Evolutionary conservation across 2,329 filamentous ascomycete species (phyloP).

Genomic region (Samsoniella hepiali): DNA sequence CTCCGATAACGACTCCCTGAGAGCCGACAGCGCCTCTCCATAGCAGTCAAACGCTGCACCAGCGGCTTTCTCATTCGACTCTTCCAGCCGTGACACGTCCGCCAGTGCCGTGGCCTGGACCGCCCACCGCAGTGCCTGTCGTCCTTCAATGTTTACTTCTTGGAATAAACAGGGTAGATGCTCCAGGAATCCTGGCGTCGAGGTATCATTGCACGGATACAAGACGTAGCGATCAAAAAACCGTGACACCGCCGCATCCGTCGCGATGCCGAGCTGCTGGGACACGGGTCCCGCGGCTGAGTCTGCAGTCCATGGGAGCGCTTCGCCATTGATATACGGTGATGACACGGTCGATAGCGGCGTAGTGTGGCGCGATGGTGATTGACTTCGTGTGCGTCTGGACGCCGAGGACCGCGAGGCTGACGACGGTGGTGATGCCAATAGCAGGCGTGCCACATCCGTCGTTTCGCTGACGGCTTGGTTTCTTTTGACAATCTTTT

Average conservation of each 20-base stretch:
- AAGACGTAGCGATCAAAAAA: conserved; percentile 41
- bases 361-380: not conserved
- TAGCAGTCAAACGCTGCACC: conserved; percentile 33
- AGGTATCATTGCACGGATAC: conserved; percentile 35
- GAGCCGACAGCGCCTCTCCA: conserved; percentile 33
- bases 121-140: conserved; percentile 37
- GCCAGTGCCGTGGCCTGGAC: conserved; percentile 37
- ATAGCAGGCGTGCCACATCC: conserved; percentile 27
- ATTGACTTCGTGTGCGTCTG: not conserved
- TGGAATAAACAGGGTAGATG: conserved; percentile 37
- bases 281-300: too few species aligned
- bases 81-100: conserved; percentile 29
- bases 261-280: conserved; percentile 18
- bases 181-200: conserved; percentile 38
- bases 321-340: not conserved
- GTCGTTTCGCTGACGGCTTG: conserved; percentile 8
- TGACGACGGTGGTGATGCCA: not conserved
- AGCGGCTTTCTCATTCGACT: conserved; percentile 21
- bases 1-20: conserved; percentile 31
- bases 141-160: conserved; percentile 36
- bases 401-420: not conserved
- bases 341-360: not conserved
- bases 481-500: conserved; percentile 27
- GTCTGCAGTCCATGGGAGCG: not conserved
- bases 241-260: conserved; percentile 28